These are phyloP conservation scores for Akebia trifoliata DNA, from an alignment of 164 flowering plant species.

Conservation along the genomic window DNA sequence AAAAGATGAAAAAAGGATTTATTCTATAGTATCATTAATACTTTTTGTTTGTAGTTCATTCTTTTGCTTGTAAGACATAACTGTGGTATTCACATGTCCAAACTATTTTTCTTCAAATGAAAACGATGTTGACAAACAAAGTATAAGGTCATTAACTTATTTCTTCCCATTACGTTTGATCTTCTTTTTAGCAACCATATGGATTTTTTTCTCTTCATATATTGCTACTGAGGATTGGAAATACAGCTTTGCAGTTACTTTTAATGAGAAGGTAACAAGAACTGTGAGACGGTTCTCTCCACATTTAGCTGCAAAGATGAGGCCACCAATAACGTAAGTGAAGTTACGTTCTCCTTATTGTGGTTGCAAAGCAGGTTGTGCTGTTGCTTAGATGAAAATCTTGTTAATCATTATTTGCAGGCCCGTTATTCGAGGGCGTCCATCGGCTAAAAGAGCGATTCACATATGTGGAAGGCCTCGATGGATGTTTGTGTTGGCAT, in stretches of 20 bases:
- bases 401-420: slow-evolving; percentile 40
- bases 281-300: slow-evolving; percentile 92
- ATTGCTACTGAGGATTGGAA: slow-evolving; percentile 18
- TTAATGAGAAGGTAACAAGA: slow-evolving; percentile 92
- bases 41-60: too few relatives aligned
- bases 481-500: slow-evolving; percentile 73
- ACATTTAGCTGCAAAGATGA: slow-evolving; percentile 95
- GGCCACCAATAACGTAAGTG: slow-evolving; percentile 85
- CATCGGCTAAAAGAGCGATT: slow-evolving; percentile 81
- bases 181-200: not conserved
- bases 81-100: too few relatives aligned
- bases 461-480: slow-evolving; percentile 93
- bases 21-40: too few relatives aligned
- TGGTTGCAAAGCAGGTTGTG: slow-evolving; percentile 1
- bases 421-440: slow-evolving; percentile 97
- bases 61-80: too few relatives aligned
- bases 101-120: too few relatives aligned
- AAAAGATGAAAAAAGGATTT: too few relatives aligned
- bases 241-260: slow-evolving; percentile 92
- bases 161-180: too few relatives aligned
- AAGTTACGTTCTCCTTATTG: not conserved
- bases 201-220: not conserved
- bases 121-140: too few relatives aligned
- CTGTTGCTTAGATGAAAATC: slow-evolving; percentile 3
- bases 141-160: too few relatives aligned